These are phyloP conservation scores for Boletus pseudo-olivaceus DNA, from an alignment of 768 basidiomycete species.

Conservation along the genomic window DNA sequence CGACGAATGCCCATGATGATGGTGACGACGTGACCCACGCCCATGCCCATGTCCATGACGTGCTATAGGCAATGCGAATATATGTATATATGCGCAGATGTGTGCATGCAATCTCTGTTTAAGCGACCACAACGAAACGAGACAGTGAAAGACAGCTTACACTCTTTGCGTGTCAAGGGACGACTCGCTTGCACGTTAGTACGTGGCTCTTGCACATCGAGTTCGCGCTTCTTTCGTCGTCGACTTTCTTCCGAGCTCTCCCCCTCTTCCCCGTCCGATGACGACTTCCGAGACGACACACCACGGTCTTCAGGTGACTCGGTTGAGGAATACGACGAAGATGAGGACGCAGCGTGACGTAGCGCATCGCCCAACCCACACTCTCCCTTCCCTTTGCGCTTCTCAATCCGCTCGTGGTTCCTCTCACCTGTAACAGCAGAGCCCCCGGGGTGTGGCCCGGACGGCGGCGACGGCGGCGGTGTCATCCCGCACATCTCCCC, in stretches of 20 bases:
- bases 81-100: background rate
- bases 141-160: constrained; percentile 3
- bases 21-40: constrained; percentile 6
- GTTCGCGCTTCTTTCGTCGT: constrained; percentile 16
- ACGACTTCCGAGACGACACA: constrained; percentile 4
- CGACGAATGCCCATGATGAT: background rate
- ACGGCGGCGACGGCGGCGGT: constrained; percentile 8
- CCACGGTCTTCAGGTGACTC: constrained; percentile 12
- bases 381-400: constrained; percentile 13
- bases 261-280: constrained; percentile 11
- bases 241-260: constrained; percentile 12
- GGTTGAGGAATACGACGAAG: constrained; percentile 10
- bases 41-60: constrained; percentile 3
- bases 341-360: background rate
- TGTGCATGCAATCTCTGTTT: background rate
- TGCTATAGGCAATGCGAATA: background rate
- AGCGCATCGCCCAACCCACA: background rate
- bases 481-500: constrained; percentile 25
- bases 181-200: background rate
- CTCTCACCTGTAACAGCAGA: background rate
- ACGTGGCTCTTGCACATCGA: constrained; percentile 9
- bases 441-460: background rate
- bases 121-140: background rate
- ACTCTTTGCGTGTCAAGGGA: constrained; percentile 9
- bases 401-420: constrained; percentile 10